Conservation (phyloP, 768 basidiomycete genomes). For the Mycena alexandri region DNA sequence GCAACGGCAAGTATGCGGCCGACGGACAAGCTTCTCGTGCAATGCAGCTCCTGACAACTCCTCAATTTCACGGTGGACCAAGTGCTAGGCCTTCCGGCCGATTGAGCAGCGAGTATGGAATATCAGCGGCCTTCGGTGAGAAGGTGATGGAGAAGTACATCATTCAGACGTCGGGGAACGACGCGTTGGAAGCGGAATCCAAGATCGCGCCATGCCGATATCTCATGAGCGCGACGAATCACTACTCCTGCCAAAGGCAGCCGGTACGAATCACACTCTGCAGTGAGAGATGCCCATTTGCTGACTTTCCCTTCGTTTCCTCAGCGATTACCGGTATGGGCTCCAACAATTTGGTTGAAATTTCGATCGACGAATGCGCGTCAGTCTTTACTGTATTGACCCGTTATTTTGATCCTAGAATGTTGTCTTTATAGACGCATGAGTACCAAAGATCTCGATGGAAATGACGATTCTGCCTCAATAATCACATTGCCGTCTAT, state of each 20-base stretch:
- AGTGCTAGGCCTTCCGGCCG: too few relatives aligned
- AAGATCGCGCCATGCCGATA: slow-evolving; percentile 42
- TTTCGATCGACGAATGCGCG: slow-evolving; percentile 52
- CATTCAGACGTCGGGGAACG: slow-evolving; percentile 54
- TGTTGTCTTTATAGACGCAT: slow-evolving; percentile 40
- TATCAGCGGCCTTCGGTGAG: too few relatives aligned
- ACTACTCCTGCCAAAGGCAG: slow-evolving; percentile 63
- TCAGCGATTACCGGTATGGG: slow-evolving; percentile 52
- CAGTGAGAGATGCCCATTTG: not conserved
- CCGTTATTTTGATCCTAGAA: too few relatives aligned
- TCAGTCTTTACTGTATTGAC: too few relatives aligned
- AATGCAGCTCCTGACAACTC: too few relatives aligned
- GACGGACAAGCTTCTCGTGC: too few relatives aligned
- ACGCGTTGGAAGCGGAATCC: slow-evolving; percentile 43
- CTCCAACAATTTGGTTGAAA: slow-evolving; percentile 49
- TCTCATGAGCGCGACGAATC: slow-evolving; percentile 49
- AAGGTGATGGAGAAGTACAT: slow-evolving; percentile 39
- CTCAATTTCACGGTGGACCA: too few relatives aligned
- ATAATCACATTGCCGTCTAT: slow-evolving; percentile 49
- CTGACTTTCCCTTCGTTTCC: too few relatives aligned
- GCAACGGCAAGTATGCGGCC: too few relatives aligned
- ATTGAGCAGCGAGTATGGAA: too few relatives aligned
- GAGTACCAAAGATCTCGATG: slow-evolving; percentile 44
- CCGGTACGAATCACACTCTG: slow-evolving; percentile 40
- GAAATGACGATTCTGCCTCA: slow-evolving; percentile 46